phyloP scores from a whole-genome alignment of 2,329 filamentous ascomycete species.

The Penicillium fuscoglaucum region DNA sequence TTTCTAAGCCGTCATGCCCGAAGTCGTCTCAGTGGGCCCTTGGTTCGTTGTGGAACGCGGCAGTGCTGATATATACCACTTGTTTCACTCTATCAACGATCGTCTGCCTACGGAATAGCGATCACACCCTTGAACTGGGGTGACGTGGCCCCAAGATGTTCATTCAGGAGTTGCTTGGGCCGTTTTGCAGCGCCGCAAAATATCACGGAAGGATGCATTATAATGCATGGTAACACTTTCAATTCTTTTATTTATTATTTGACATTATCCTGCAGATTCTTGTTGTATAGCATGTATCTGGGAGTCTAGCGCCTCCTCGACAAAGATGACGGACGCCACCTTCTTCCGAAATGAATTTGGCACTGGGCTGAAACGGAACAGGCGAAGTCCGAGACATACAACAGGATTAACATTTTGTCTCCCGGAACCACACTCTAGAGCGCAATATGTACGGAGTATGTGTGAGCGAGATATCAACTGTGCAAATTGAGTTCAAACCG shows the following conservation, averaged over 20 bases:
- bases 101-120: neutral
- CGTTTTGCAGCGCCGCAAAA: neutral
- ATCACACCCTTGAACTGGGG: neutral
- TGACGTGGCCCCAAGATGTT: conserved; percentile 2
- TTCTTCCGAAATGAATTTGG: neutral
- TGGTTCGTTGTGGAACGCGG: neutral
- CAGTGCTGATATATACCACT: conserved; percentile 8
- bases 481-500: neutral
- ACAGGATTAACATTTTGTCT: neutral
- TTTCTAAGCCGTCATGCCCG: conserved; percentile 1
- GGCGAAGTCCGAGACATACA: neutral
- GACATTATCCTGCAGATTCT: neutral
- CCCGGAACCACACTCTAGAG: neutral
- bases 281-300: neutral
- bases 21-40: neutral
- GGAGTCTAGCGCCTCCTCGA: neutral
- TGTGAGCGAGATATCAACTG: neutral
- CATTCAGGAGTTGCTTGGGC: neutral
- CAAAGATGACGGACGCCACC: neutral
- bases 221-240: neutral
- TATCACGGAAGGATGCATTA: neutral
- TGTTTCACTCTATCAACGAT: conserved; percentile 14
- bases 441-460: neutral
- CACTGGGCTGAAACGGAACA: neutral
- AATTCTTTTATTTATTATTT: neutral